Conservation (phyloP, 2,329 filamentous ascomycete species). For the Cylindrodendrum hubeiense region DNA sequence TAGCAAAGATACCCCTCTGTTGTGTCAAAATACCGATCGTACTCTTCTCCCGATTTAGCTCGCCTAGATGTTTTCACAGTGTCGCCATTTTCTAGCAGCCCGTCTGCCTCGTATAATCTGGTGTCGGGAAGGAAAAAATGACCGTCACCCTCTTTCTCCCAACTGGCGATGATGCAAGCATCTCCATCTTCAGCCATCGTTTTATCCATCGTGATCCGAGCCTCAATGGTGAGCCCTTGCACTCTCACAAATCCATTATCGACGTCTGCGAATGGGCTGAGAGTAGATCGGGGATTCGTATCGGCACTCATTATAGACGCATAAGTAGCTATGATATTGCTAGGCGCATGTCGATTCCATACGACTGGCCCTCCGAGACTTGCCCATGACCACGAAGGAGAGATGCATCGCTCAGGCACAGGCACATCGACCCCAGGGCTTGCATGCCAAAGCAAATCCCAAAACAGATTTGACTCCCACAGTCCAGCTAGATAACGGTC, state of each 20-base stretch:
- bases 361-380: neutral
- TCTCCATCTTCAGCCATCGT: neutral
- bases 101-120: constrained; percentile 16
- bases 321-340: neutral
- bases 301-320: neutral
- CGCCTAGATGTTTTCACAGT: constrained; percentile 8
- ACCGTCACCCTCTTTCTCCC: neutral
- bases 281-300: neutral
- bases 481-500: constrained; percentile 9
- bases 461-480: constrained; percentile 13
- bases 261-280: constrained; percentile 5
- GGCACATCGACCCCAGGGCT: neutral
- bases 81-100: neutral
- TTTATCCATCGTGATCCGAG: neutral
- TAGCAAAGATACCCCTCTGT: neutral
- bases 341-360: neutral
- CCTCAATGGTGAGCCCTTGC: neutral
- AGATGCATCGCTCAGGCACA: neutral
- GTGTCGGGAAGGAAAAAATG: constrained; percentile 10
- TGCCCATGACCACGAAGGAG: constrained; percentile 14
- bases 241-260: neutral
- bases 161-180: neutral
- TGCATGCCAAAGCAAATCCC: constrained; percentile 11
- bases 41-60: neutral
- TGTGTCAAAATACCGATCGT: neutral